Evolutionary conservation across 768 basidiomycete genomes (phyloP).

Genomic region (Kwoniella botswanensis): DNA sequence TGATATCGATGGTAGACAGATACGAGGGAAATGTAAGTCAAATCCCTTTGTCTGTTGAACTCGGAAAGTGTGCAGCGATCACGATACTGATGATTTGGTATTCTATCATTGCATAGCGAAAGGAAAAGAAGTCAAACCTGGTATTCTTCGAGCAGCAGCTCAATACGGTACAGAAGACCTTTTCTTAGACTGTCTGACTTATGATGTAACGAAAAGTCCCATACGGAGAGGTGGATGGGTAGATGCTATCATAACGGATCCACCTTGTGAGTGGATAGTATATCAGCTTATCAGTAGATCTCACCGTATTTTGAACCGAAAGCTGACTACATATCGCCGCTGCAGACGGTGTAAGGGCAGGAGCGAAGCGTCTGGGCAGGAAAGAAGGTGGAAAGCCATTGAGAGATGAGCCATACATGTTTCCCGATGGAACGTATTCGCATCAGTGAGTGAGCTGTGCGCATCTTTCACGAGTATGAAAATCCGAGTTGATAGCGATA

Average conservation of each 20-base stretch:
- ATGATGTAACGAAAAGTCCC: slow-evolving; percentile 88
- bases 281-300: neutral
- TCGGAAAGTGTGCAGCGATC: neutral
- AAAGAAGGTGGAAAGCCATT: slow-evolving; percentile 44
- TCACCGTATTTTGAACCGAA: neutral
- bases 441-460: slow-evolving; percentile 55
- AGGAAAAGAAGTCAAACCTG: slow-evolving; percentile 61
- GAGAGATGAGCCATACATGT: slow-evolving; percentile 48
- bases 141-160: slow-evolving; percentile 76
- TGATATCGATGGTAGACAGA: slow-evolving; percentile 96
- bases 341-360: slow-evolving; percentile 80
- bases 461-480: too few species aligned
- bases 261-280: slow-evolving; percentile 71
- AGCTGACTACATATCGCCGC: neutral
- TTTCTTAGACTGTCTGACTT: slow-evolving; percentile 84
- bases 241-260: slow-evolving; percentile 93
- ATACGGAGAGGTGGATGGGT: slow-evolving; percentile 88
- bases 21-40: slow-evolving; percentile 82
- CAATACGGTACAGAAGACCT: slow-evolving; percentile 79
- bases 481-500: neutral
- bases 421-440: slow-evolving; percentile 56
- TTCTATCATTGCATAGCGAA: slow-evolving; percentile 22
- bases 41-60: neutral
- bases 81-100: neutral
- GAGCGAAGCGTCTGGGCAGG: slow-evolving; percentile 60